Evolutionary conservation across 169 alveolate genomes (phyloP), one percentile per base, ranked within the genome.

Genomic region (Plasmodium sp.): DNA sequence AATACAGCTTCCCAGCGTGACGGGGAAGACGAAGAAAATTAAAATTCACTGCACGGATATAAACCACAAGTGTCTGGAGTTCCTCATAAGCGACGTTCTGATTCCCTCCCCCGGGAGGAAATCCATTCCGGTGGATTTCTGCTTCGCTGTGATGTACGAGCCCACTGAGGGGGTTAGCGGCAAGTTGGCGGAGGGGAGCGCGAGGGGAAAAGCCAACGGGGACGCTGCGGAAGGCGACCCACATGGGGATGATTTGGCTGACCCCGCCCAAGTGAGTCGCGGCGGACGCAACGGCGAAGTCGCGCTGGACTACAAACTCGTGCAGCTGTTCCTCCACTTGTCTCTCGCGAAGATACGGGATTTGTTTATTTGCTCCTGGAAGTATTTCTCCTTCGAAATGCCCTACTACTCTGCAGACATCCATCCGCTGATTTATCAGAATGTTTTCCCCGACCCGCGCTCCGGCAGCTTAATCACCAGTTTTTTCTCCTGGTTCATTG

Each of bases 1-100:
- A 58, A 67, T 90, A 39, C 58, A 90, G 39, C 74, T 79, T 27
- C 45, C 82, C 73, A 18, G 33, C 31, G 16, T 31, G 56, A 6
- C 62, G 43, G 45, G 73, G 27, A 43, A 31, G 5, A 43, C 48
- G 18, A 67, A 34, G 41, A 72, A 41, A 43, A 81, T 90, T 12
- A 90, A 90, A 90, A 90, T 90, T 39, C 94, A 90, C 56, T 90
- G 94, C 36, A 90, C 94, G 56, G 92, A 90, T 34, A 90, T 90
- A 79, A 90, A 71, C 73, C 94, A 90, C 62, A 58, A 90, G 51
- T 62, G 84, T 10, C 36, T 90, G 7, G 94, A 81, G 41, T 90
- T 90, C 41, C 51, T 90, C 31, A 54, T 90, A 58, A 54, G 74
- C 27, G 91, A 90, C 74, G 83, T 90, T 71, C 10, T 9, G 22